Percentiles rank a stretch among this genome's conserved stretches.
phyloP scores from a whole-genome alignment of 441 rosid species.

The Populus hybrid region DNA sequence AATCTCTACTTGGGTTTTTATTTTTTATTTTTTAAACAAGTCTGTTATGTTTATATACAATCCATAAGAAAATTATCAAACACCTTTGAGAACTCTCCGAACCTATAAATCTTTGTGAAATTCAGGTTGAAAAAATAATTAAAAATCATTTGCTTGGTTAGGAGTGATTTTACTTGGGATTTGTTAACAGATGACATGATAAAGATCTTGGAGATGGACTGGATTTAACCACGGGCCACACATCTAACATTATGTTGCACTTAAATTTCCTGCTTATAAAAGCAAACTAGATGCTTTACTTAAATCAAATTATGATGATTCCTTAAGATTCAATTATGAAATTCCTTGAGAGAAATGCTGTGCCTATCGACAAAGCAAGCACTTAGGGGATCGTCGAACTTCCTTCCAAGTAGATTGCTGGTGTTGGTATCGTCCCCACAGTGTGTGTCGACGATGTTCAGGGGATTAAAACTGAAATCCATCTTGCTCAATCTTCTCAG shows the following conservation, averaged over 20 bases:
- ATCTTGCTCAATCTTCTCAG: slow-evolving; percentile 28
- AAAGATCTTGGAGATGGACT: neutral
- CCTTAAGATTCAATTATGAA: slow-evolving; percentile 18
- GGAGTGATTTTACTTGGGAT: neutral
- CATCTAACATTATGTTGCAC: slow-evolving; percentile 19
- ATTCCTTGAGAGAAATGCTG: slow-evolving; percentile 12
- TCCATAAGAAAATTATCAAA: neutral
- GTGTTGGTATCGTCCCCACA: no score
- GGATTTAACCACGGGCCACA: slow-evolving; percentile 2
- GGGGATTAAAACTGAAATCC: slow-evolving; percentile 33
- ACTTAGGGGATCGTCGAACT: no score
- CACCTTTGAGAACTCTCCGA: neutral
- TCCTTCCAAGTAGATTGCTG: no score
- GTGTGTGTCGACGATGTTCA: no score
- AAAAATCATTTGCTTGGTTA: neutral
- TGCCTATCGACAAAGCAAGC: slow-evolving; percentile 5
- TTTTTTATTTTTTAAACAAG: no score
- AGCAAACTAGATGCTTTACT: slow-evolving; percentile 32
- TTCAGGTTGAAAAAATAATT: neutral
- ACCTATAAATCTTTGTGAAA: neutral
- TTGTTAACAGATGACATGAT: neutral
- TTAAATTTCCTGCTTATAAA: slow-evolving; percentile 35
- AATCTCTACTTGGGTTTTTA: no score
- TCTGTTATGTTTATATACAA: no score
- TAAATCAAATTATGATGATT: slow-evolving; percentile 30